Percentiles rank a stretch among this genome's conserved stretches.
Conservation (phyloP, 805 yeast species). For the Yamadazyma ubonensis region DNA sequence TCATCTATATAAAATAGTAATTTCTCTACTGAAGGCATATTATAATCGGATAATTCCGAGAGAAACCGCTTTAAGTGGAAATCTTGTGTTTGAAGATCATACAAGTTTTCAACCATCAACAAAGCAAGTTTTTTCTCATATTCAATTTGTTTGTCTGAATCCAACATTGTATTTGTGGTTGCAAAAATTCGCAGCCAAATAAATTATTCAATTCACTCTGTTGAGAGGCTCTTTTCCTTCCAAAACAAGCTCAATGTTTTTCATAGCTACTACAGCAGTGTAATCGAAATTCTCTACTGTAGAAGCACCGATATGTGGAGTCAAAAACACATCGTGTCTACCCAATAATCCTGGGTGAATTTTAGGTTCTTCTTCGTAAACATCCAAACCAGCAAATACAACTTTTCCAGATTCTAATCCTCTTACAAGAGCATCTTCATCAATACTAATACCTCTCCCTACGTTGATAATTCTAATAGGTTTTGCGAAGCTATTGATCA, state of each 20-base stretch:
- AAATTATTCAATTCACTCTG: slow-evolving; percentile 13
- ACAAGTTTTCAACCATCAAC: slow-evolving; percentile 22
- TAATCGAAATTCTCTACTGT: slow-evolving; percentile 54
- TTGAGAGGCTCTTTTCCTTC: slow-evolving; percentile 10
- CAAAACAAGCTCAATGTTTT: slow-evolving; percentile 50
- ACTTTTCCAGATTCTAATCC: slow-evolving; percentile 62
- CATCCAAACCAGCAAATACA: slow-evolving; percentile 70
- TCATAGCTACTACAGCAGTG: slow-evolving; percentile 53
- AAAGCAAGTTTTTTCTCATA: slow-evolving; percentile 13
- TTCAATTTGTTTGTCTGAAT: neutral
- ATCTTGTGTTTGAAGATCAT: slow-evolving; percentile 20
- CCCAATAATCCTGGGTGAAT: slow-evolving; percentile 49
- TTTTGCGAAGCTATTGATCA: slow-evolving; percentile 47
- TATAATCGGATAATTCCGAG: slow-evolving; percentile 8
- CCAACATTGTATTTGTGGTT: slow-evolving; percentile 4
- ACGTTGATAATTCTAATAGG: slow-evolving; percentile 69
- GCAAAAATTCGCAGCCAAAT: slow-evolving; percentile 9
- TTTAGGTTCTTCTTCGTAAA: slow-evolving; percentile 61
- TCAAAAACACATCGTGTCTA: slow-evolving; percentile 61
- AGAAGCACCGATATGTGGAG: slow-evolving; percentile 75
- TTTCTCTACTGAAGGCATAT: slow-evolving; percentile 18
- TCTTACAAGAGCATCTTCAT: slow-evolving; percentile 61
- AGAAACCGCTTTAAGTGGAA: slow-evolving; percentile 18
- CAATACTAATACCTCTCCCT: slow-evolving; percentile 71
- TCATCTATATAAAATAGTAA: slow-evolving; percentile 20